These are phyloP conservation scores for Fusarium sp. DNA, from an alignment of 2,329 filamentous ascomycete genomes.

Conservation along the genomic window DNA sequence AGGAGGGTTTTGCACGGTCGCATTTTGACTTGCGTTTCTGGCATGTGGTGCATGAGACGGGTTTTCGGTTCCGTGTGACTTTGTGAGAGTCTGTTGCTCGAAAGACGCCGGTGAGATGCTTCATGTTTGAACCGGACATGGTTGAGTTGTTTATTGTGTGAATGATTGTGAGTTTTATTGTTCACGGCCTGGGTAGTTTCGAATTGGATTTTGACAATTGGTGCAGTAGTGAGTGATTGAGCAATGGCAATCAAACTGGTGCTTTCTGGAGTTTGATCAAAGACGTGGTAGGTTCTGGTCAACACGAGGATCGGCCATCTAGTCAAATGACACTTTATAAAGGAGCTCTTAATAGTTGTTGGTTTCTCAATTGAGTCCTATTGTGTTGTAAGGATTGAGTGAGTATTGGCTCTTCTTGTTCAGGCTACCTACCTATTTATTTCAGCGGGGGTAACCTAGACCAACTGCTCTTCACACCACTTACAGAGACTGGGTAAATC, in stretches of 20 bases:
- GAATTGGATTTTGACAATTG: too few species aligned
- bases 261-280: not conserved
- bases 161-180: not conserved
- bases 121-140: constrained; percentile 45
- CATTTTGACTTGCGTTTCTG: constrained; percentile 60
- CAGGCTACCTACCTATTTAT: not conserved
- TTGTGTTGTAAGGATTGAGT: not conserved
- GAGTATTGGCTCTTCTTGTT: constrained; percentile 4
- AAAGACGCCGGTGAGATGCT: constrained; percentile 53
- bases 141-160: not conserved
- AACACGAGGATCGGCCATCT: not conserved
- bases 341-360: not conserved
- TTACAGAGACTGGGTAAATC: not conserved
- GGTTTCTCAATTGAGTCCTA: not conserved
- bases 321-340: not conserved
- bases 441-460: not conserved
- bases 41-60: constrained; percentile 58
- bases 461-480: not conserved
- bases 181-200: too few species aligned
- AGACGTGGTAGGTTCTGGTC: not conserved
- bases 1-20: constrained; percentile 56
- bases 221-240: not conserved
- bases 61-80: constrained; percentile 56
- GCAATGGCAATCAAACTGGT: not conserved
- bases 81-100: constrained; percentile 52